phyloP scores from a whole-genome alignment of 345 rosid genomes.

The Gossypium australe region DNA sequence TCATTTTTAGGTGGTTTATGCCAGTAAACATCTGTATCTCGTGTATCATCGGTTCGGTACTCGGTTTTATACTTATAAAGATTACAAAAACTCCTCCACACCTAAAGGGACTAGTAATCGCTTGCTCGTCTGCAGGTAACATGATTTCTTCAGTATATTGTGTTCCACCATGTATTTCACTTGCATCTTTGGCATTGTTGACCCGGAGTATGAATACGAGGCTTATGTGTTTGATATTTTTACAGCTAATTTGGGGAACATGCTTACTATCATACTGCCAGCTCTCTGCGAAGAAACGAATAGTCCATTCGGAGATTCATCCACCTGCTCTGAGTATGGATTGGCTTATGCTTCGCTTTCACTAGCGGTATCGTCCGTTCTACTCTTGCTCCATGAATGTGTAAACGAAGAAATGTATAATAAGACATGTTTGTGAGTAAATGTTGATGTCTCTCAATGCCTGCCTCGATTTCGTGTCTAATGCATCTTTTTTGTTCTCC shows the following conservation, averaged over 20 bases:
- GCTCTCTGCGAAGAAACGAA: constrained; percentile 61
- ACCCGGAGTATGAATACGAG: neutral
- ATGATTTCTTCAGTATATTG: neutral
- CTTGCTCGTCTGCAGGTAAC: constrained; percentile 49
- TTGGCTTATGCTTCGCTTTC: constrained; percentile 58
- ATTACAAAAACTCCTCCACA: constrained; percentile 29
- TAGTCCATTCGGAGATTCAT: constrained; percentile 62
- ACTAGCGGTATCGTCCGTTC: constrained; percentile 46
- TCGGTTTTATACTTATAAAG: constrained; percentile 38
- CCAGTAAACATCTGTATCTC: constrained; percentile 37
- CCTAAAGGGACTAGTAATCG: constrained; percentile 42
- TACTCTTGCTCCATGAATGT: neutral
- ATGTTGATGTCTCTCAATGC: neutral
- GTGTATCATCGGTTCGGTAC: constrained; percentile 28
- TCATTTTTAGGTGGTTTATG: constrained; percentile 48
- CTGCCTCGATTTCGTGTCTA: neutral
- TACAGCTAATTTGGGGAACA: constrained; percentile 63
- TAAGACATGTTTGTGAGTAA: neutral
- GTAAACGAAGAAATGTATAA: neutral
- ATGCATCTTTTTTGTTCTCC: neutral
- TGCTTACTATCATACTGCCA: constrained; percentile 63
- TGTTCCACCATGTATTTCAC: neutral
- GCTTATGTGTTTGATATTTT: constrained; percentile 1
- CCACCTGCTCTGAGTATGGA: constrained; percentile 40
- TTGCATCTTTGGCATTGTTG: neutral